A percentile compares a stretch with the other conserved stretches of the same genome.
phyloP scores from a whole-genome alignment of 2,329 filamentous ascomycete species.

The Nannizzia gypsea region DNA sequence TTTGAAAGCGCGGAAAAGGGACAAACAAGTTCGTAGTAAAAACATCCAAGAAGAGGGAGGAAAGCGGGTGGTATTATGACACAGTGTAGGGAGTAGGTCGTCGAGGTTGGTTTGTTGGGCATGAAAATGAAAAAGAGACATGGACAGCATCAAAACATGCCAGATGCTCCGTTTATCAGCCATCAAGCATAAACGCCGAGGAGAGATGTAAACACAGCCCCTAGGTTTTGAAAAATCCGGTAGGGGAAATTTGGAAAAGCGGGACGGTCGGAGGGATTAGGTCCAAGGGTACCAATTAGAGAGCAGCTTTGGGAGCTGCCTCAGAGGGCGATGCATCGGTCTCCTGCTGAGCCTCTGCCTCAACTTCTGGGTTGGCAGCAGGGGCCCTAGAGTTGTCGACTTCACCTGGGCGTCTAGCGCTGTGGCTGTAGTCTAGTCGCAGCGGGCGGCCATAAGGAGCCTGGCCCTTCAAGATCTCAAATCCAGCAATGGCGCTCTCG shows the following conservation, averaged over 20 bases:
- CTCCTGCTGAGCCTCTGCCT: not conserved
- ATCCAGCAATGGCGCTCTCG: conserved; percentile 51
- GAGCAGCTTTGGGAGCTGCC: not conserved
- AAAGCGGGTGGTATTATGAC: not conserved
- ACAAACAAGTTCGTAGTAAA: not conserved
- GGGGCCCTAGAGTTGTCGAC: not conserved
- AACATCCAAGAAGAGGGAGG: not conserved
- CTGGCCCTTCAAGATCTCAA: conserved; percentile 44
- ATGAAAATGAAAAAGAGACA: not conserved
- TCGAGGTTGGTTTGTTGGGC: not conserved
- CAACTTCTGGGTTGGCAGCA: not conserved
- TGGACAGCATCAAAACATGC: not conserved
- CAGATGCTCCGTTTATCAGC: not conserved
- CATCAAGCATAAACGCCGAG: not conserved
- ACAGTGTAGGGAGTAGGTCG: not conserved
- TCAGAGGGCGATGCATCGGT: not conserved
- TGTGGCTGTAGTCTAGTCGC: conserved; percentile 49
- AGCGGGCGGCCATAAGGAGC: conserved; percentile 55
- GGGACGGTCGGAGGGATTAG: not conserved
- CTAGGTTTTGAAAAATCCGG: not conserved
- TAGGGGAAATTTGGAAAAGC: not conserved
- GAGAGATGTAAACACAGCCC: not conserved
- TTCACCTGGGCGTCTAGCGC: not conserved
- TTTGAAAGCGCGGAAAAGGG: not conserved
- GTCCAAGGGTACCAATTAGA: not conserved